Conservation (phyloP, 2,329 filamentous ascomycete genomes). For the Emericellopsis atlantica region DNA sequence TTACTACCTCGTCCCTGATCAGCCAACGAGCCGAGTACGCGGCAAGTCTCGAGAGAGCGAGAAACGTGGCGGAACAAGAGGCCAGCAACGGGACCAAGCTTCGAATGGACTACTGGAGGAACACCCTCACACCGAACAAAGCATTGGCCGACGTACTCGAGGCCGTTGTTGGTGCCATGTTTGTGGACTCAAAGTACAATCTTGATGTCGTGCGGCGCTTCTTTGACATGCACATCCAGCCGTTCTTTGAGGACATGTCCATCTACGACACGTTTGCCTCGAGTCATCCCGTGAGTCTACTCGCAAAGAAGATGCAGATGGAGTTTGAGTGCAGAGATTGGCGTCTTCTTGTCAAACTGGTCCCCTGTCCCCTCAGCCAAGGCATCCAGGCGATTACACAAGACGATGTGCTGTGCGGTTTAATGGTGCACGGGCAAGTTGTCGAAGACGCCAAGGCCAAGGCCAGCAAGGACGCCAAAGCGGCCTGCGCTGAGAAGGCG, state of each 20-base stretch:
- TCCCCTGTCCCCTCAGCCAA: constrained; percentile 24
- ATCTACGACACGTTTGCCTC: constrained; percentile 81
- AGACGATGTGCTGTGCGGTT: constrained; percentile 52
- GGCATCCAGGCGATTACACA: constrained; percentile 22
- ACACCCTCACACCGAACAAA: constrained; percentile 54
- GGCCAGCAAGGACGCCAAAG: constrained; percentile 62
- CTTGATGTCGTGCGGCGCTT: constrained; percentile 63
- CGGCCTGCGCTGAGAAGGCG: constrained; percentile 49
- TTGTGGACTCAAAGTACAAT: constrained; percentile 77
- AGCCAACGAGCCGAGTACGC: constrained; percentile 41
- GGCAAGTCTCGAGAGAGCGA: constrained; percentile 39
- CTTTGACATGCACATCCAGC: constrained; percentile 60
- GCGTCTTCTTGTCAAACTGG: constrained; percentile 38
- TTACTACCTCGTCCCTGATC: constrained; percentile 28
- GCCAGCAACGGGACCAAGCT: constrained; percentile 10
- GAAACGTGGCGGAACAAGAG: constrained; percentile 16
- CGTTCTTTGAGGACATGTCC: constrained; percentile 75
- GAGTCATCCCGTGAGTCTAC: constrained; percentile 69
- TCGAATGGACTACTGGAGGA: constrained; percentile 55
- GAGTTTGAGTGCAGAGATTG: constrained; percentile 52
- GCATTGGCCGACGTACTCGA: constrained; percentile 77
- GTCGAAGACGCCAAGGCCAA: constrained; percentile 48
- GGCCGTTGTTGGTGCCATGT: constrained; percentile 78
- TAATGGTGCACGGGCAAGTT: constrained; percentile 64
- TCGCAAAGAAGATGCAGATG: constrained; percentile 50